These are phyloP conservation scores for Heliamphora pulchella DNA, from an alignment of 179 eudicot species.

Conservation along the genomic window DNA sequence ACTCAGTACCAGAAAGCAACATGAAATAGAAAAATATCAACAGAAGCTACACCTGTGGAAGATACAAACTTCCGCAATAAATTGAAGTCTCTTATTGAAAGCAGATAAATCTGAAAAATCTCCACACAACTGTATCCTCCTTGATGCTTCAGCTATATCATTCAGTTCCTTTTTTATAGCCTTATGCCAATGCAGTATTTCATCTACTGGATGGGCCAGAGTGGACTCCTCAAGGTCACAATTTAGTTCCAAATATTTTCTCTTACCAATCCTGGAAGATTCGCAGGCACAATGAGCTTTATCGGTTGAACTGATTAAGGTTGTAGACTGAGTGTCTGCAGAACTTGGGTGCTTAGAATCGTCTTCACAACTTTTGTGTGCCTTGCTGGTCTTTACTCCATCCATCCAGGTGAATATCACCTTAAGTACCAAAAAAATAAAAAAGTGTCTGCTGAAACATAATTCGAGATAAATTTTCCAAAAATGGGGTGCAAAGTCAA, in stretches of 20 bases:
- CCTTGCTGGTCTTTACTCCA: constrained; percentile 39
- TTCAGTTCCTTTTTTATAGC: constrained; percentile 65
- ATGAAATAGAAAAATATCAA: background rate
- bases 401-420: constrained; percentile 94
- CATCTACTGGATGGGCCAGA: constrained; percentile 55
- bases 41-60: constrained; percentile 61
- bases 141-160: constrained; percentile 83
- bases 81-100: constrained; percentile 78
- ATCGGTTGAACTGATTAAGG: constrained; percentile 26
- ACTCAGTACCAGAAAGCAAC: background rate
- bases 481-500: constrained; percentile 2
- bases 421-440: constrained; percentile 31
- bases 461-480: background rate
- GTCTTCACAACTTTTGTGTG: constrained; percentile 34
- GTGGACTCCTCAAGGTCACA: constrained; percentile 27
- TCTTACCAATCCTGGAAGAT: constrained; percentile 42
- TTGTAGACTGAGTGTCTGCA: constrained; percentile 28
- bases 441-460: background rate
- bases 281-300: constrained; percentile 44
- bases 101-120: constrained; percentile 66
- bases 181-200: constrained; percentile 82
- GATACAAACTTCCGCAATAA: constrained; percentile 90
- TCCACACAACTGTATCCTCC: constrained; percentile 58
- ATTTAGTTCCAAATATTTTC: constrained; percentile 39
- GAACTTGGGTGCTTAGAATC: constrained; percentile 32